Percentiles rank a stretch among this genome's conserved stretches.
Evolutionary conservation across 495 filamentous ascomycete genomes (phyloP).

Genomic region (Bryoglossum gracile): DNA sequence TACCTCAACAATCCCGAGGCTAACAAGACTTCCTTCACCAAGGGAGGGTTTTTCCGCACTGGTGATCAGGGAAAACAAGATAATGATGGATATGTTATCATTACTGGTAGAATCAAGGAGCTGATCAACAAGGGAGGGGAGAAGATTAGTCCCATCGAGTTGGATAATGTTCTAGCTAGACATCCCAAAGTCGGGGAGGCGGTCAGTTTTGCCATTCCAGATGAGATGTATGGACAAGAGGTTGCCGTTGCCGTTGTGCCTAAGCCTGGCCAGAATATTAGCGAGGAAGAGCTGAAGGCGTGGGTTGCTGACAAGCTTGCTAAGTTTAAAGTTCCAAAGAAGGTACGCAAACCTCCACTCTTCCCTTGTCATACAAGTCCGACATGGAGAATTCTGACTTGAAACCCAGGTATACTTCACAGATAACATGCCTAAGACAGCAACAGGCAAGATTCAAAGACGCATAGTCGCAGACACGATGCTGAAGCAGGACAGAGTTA

Average conservation of each 20-base stretch:
- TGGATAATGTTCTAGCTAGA: slow-evolving; percentile 68
- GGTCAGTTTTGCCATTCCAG: slow-evolving; percentile 70
- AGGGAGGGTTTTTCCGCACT: slow-evolving; percentile 69
- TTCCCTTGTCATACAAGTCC: neutral
- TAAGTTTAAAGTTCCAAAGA: slow-evolving; percentile 81
- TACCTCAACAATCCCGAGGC: slow-evolving; percentile 76
- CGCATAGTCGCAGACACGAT: slow-evolving; percentile 74
- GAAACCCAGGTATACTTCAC: slow-evolving; percentile 62
- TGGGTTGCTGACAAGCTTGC: slow-evolving; percentile 62
- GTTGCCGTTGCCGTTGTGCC: slow-evolving; percentile 69
- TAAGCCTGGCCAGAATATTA: slow-evolving; percentile 49
- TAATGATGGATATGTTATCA: slow-evolving; percentile 63
- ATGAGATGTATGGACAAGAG: slow-evolving; percentile 75
- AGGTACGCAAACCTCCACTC: too few relatives aligned
- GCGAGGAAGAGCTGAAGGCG: slow-evolving; percentile 49
- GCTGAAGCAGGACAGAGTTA: slow-evolving; percentile 22
- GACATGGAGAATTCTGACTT: slow-evolving; percentile 7
- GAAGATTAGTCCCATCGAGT: slow-evolving; percentile 76
- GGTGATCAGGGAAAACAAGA: slow-evolving; percentile 77
- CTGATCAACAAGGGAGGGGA: slow-evolving; percentile 80
- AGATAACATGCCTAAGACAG: slow-evolving; percentile 76
- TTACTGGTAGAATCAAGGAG: slow-evolving; percentile 78
- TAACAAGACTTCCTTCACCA: slow-evolving; percentile 61
- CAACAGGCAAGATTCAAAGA: slow-evolving; percentile 82
- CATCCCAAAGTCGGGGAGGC: slow-evolving; percentile 67